Evolutionary conservation across 1,284 basidiomycete species (phyloP), one percentile per base, ranked within the genome.

Genomic region (Phellopilus nigrolimitatus): DNA sequence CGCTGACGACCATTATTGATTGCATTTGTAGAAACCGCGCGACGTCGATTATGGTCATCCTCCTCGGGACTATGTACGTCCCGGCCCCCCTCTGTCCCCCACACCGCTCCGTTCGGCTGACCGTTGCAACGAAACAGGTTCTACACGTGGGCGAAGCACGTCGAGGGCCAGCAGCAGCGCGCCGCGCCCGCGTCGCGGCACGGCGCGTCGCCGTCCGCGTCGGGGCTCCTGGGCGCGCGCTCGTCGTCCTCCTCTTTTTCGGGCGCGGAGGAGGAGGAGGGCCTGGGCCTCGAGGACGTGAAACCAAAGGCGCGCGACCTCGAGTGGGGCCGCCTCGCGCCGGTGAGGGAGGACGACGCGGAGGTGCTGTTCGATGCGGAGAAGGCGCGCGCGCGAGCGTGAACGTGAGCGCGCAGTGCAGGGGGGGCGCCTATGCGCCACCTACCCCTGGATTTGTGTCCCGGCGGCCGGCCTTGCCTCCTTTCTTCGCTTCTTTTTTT

Each of bases 11-110:
- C 33, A 30, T 28, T 56, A 43, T 33, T 47, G 41, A 39, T 17
- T 36, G 34, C 50, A 5, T 61, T 37, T 51, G 5, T 61, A 80
- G 83, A n/a, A 79, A 81, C 57, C 79, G 84, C 25, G 75, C 72
- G 3, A 58, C 65, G 1, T 86, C 83, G 19, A 82, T 86, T 61
- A 57, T 75, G 17, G 70, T 80, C 51, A 87, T 86, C 59, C 71
- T 79, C 43, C 61, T 68, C 40, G 84, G 84, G 19, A 82, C 82
- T 3, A 77, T 85, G 80, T 77, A 59, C 27, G 34, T 37, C 8
- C n/a, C 34, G 28, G 6, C 15, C 34, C 15, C 1, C 34, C 42
- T 36, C n/a, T n/a, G 9, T 25, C 24, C 15, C n/a, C 25, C 21
- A 12, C 19, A 24, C 22, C 42, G 36, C 28, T 19, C 22, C 17